Evolutionary conservation across 352 stramenopile species (phyloP).

Genomic region (Globisporangium solare): DNA sequence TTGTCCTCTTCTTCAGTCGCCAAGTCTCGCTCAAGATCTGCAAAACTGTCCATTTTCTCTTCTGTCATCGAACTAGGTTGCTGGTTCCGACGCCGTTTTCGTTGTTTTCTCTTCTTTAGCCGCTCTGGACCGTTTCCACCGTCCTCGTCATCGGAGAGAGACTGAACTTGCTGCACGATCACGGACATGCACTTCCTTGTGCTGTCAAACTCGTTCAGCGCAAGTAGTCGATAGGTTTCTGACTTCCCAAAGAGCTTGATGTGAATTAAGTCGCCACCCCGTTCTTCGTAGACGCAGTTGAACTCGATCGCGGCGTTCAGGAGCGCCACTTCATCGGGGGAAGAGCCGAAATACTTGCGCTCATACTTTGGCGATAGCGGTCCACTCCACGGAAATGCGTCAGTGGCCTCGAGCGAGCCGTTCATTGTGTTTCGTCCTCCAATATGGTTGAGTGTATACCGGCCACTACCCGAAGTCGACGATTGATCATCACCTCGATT

Average conservation of each 20-base stretch:
- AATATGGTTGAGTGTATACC: constrained; percentile 15
- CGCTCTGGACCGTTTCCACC: constrained; percentile 2
- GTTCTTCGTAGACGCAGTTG: constrained; percentile 73
- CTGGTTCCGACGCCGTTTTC: constrained; percentile 3
- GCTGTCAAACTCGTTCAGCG: constrained; percentile 85
- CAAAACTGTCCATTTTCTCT: constrained; percentile 20
- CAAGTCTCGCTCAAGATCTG: constrained; percentile 24
- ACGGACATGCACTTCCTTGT: constrained; percentile 86
- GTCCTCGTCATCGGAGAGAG: constrained; percentile 6
- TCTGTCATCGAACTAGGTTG: constrained; percentile 1
- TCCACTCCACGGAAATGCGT: constrained; percentile 11
- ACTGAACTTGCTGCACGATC: constrained; percentile 49
- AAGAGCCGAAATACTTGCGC: constrained; percentile 70
- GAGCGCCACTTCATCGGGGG: constrained; percentile 77
- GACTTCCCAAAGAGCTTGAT: constrained; percentile 73
- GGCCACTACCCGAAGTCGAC: constrained; percentile 6
- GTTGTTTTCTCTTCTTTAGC: constrained; percentile 6
- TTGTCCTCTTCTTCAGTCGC: constrained; percentile 16
- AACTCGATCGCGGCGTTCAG: constrained; percentile 79
- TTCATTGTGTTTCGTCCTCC: constrained; percentile 21
- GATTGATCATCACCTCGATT: constrained; percentile 1
- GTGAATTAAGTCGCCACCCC: constrained; percentile 67
- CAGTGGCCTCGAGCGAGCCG: constrained; percentile 12
- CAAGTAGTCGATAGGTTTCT: constrained; percentile 72
- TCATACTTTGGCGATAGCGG: constrained; percentile 28